Evolutionary conservation across 106 monocot species (phyloP), one percentile per base, ranked within the genome.

Genomic region (Ottelia alismoides): DNA sequence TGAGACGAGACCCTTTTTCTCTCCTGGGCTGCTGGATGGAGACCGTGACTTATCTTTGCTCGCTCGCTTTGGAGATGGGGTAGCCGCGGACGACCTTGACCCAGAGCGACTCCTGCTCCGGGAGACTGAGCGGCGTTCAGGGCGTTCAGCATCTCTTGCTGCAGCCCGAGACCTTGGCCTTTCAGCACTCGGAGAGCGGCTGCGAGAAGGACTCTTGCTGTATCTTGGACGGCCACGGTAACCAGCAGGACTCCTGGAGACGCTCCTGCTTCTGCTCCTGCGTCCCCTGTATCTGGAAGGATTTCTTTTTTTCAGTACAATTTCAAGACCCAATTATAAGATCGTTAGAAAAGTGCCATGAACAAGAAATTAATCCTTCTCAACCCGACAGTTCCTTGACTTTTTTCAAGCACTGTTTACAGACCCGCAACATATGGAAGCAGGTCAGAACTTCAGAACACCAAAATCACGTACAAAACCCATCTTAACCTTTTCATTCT

Each of bases 1-100:
- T 7, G 98, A 81, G 17, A 98, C 98, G 62, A 98, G 61, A 0
- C 93, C 87, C 28, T 78, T 78, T 65, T 84, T 84, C 27, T 65
- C 76, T 44, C 65, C 77, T 26, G 78, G 67, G 43, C 78, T 81
- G 65, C 58, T 77, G 45, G 87, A 83, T 10, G 73, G 75, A 3
- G 94, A 88, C 27, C 70, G 51, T 6, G 82, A 82, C 61, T 74
- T 81, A 10, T 74, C 79, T 31, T 74, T 67, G 61, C 74, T 73
- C n/a, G 21, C 40, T 3, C 22, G 68, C 51, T 70, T 84, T 25
- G 79, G 83, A 30, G 83, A 68, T 1, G 76, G 79, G 12, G 68
- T 66, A 40, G 63, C 62, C 20, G 63, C 70, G 28, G 78, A 72
- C 18, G 86, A 59, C n/a, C 55, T 61, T 1, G 70, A 70, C 46